Evolutionary conservation across 129 eudicot species (phyloP).

Genomic region (Centella asiatica): DNA sequence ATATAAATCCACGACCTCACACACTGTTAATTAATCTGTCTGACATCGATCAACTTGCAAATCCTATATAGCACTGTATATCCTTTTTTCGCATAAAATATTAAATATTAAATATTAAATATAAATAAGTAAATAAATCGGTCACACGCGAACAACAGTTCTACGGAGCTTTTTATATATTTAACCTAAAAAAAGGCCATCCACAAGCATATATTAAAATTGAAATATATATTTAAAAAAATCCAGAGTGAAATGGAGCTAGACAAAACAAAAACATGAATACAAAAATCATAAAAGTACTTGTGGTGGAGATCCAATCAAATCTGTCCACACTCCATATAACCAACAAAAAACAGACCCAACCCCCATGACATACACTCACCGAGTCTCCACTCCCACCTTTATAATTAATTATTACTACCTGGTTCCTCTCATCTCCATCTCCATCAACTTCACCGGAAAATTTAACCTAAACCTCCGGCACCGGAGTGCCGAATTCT

Average conservation of each 20-base stretch:
- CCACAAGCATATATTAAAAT: constrained; percentile 33
- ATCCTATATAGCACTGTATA: no score
- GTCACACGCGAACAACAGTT: background rate
- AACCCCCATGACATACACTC: constrained; percentile 8
- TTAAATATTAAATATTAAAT: background rate
- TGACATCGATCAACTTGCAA: no score
- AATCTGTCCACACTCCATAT: constrained; percentile 23
- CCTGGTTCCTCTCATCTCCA: no score
- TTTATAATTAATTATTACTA: no score
- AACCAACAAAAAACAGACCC: constrained; percentile 15
- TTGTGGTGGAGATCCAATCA: constrained; percentile 67
- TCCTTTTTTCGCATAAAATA: background rate
- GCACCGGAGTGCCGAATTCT: constrained; percentile 1
- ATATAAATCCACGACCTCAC: no score
- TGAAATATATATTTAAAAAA: constrained; percentile 6
- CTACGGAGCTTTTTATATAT: constrained; percentile 21
- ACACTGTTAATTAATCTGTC: no score
- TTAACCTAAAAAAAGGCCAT: constrained; percentile 35
- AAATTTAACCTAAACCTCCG: background rate
- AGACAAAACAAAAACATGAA: constrained; percentile 31
- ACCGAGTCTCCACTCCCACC: constrained; percentile 9
- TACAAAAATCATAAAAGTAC: constrained; percentile 37
- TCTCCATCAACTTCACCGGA: background rate
- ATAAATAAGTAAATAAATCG: no score
- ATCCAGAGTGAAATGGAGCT: constrained; percentile 13